These are phyloP conservation scores for Galium porrigens DNA, from an alignment of 305 asterid genomes.

Conservation along the genomic window DNA sequence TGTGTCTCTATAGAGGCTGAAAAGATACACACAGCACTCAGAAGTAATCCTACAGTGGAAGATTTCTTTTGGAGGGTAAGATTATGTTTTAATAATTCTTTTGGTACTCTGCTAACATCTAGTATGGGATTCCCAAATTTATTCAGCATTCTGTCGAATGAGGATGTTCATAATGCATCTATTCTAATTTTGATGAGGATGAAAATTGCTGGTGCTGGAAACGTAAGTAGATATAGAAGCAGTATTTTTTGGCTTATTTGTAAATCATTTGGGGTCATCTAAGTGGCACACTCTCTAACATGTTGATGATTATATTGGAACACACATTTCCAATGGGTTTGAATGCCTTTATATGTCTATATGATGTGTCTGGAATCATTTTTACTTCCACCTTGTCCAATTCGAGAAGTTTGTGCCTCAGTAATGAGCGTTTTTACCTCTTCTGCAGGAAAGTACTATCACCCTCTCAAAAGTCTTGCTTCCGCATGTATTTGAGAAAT, in stretches of 20 bases:
- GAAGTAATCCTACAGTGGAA: constrained; percentile 71
- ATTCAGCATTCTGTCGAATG: constrained; percentile 3
- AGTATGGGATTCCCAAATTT: not conserved
- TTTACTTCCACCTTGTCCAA: not conserved
- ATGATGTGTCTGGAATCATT: not conserved
- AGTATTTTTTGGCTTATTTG: not conserved
- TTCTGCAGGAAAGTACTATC: constrained; percentile 67
- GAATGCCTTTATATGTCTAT: not conserved
- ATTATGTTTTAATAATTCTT: constrained; percentile 15
- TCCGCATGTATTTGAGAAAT: constrained; percentile 65
- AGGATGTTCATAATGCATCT: not conserved
- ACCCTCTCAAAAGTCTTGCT: constrained; percentile 65
- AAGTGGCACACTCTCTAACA: not conserved
- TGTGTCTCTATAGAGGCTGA: constrained; percentile 70
- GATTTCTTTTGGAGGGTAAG: constrained; percentile 91
- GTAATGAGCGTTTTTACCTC: constrained; percentile 6
- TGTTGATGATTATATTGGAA: not conserved
- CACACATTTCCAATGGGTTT: not conserved
- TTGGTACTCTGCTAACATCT: not conserved
- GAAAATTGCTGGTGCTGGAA: not conserved
- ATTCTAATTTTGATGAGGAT: not conserved
- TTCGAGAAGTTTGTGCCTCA: constrained; percentile 11
- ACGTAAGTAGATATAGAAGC: not conserved
- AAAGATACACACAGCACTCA: constrained; percentile 45
- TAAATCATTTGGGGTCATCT: not conserved